A percentile compares a stretch with the other conserved stretches of the same genome.
phyloP scores from a whole-genome alignment of 164 flowering plant species.

The Liriodendron chinense region DNA sequence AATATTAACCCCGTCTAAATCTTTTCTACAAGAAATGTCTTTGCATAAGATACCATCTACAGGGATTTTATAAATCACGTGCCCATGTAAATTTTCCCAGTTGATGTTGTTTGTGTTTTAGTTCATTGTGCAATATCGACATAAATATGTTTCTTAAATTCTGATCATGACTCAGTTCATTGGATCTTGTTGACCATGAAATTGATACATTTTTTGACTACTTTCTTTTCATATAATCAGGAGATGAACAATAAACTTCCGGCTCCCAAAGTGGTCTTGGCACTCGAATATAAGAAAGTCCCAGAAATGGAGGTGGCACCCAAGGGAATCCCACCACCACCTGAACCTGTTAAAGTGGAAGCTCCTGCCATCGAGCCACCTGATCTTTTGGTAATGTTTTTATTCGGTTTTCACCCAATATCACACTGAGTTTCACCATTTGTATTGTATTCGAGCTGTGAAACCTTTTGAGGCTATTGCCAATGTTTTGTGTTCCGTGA shows the following conservation, averaged over 20 bases:
- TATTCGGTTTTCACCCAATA: background rate
- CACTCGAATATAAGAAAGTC: slow-evolving; percentile 70
- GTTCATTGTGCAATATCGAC: background rate
- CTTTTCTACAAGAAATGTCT: too few relatives aligned
- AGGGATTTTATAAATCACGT: too few relatives aligned
- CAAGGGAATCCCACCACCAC: slow-evolving; percentile 45
- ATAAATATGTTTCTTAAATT: background rate
- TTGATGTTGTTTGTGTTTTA: background rate
- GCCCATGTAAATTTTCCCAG: too few relatives aligned
- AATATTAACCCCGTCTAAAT: too few relatives aligned
- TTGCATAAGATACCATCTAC: too few relatives aligned
- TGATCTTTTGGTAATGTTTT: slow-evolving; percentile 70
- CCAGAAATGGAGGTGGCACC: slow-evolving; percentile 40
- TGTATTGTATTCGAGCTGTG: background rate
- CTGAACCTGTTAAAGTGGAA: slow-evolving; percentile 67
- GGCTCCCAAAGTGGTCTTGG: slow-evolving; percentile 65
- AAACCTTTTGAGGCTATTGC: background rate
- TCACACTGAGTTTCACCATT: background rate
- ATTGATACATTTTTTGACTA: background rate
- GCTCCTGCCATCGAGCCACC: slow-evolving; percentile 48
- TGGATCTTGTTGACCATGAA: background rate
- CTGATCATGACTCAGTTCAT: background rate
- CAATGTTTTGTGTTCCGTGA: slow-evolving; percentile 12
- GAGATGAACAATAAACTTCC: slow-evolving; percentile 38
- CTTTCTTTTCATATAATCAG: slow-evolving; percentile 28